These are phyloP conservation scores for Colletotrichum tanaceti DNA, from an alignment of 2,329 filamentous ascomycete genomes.

Conservation along the genomic window DNA sequence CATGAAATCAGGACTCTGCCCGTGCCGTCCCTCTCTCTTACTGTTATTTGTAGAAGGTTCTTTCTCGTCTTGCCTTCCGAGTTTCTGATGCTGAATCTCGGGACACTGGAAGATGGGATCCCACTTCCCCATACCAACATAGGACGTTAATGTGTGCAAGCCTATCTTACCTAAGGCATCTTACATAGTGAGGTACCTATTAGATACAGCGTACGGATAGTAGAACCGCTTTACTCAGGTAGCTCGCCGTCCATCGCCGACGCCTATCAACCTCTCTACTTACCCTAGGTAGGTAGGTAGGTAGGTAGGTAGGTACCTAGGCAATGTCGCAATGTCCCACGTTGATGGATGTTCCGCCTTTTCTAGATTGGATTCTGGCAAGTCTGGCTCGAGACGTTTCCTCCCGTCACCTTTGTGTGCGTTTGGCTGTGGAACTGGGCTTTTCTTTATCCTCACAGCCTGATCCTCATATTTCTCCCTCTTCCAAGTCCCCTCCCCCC, in stretches of 20 bases:
- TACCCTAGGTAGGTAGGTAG: no score
- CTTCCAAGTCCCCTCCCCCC: neutral
- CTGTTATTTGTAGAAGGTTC: neutral
- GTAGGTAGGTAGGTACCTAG: no score
- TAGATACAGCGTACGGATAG: no score
- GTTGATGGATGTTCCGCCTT: neutral
- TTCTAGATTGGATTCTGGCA: neutral
- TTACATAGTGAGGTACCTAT: no score
- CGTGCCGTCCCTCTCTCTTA: neutral
- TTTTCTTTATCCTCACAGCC: conserved; percentile 4
- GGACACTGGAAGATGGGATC: conserved; percentile 11
- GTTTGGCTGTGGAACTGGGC: neutral
- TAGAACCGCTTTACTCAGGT: neutral
- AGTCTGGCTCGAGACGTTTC: neutral
- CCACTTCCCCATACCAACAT: no score
- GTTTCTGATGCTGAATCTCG: neutral
- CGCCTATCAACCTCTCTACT: neutral
- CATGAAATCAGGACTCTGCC: neutral
- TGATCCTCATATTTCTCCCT: neutral
- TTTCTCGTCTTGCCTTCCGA: neutral
- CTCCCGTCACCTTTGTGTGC: conserved; percentile 5
- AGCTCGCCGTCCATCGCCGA: neutral
- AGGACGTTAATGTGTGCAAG: no score
- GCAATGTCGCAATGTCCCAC: no score
- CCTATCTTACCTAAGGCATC: no score